These are phyloP conservation scores for Fistulinella prunicolor DNA, from an alignment of 768 basidiomycete genomes.

Conservation along the genomic window DNA sequence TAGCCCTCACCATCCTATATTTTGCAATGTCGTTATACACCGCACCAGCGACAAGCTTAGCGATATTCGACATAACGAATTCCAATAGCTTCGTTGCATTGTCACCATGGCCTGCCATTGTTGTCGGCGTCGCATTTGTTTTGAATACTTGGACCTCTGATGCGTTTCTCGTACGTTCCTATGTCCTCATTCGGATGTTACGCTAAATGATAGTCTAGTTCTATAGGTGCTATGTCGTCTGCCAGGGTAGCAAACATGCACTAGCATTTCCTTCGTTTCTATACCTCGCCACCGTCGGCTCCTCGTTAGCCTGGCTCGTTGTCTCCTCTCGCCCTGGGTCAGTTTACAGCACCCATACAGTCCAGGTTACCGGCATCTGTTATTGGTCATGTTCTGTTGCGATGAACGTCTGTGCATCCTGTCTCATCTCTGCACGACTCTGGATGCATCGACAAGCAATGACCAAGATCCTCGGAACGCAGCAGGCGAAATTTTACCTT, in stretches of 20 bases:
- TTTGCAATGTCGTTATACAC: neutral
- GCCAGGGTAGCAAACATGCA: neutral
- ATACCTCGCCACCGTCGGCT: neutral
- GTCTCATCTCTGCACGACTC: slow-evolving; percentile 15
- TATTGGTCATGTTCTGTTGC: slow-evolving; percentile 16
- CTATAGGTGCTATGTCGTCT: neutral
- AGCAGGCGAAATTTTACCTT: slow-evolving; percentile 19
- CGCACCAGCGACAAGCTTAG: neutral
- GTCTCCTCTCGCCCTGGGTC: neutral
- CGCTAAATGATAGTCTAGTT: neutral
- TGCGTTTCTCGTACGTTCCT: neutral
- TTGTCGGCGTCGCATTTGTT: neutral
- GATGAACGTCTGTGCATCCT: slow-evolving; percentile 17
- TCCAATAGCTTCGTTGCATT: neutral
- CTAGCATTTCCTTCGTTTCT: neutral
- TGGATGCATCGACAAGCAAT: slow-evolving; percentile 17
- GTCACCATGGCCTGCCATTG: neutral
- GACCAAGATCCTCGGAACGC: slow-evolving; percentile 3
- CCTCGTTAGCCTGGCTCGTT: neutral
- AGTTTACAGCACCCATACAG: neutral
- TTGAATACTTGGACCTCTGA: neutral
- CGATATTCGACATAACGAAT: neutral
- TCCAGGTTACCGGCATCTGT: neutral
- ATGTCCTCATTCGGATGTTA: neutral
- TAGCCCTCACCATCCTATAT: neutral